A percentile compares a stretch with the other conserved stretches of the same genome.
Conservation (phyloP, 495 filamentous ascomycete species). For the Pseudotulostoma volvatum region DNA sequence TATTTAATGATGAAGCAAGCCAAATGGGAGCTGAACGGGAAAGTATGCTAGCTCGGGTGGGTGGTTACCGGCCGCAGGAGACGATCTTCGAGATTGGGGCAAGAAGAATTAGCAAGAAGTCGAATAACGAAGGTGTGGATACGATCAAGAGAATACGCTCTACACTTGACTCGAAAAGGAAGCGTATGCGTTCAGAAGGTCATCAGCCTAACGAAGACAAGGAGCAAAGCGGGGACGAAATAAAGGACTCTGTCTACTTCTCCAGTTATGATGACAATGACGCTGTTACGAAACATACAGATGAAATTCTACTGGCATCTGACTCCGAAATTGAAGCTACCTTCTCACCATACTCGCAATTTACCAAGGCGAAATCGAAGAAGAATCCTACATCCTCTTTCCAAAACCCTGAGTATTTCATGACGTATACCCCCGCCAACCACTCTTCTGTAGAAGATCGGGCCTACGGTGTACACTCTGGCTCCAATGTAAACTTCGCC, state of each 20-base stretch:
- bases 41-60: constrained; percentile 71
- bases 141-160: constrained; percentile 57
- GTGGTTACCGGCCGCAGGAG: constrained; percentile 73
- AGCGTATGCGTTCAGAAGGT: constrained; percentile 16
- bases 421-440: constrained; percentile 75
- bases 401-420: constrained; percentile 80
- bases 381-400: constrained; percentile 30
- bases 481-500: constrained; percentile 58
- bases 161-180: constrained; percentile 30
- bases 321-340: constrained; percentile 71
- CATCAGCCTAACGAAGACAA: constrained; percentile 16
- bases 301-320: constrained; percentile 51
- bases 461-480: constrained; percentile 82
- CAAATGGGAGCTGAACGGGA: constrained; percentile 52
- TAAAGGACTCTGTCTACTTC: constrained; percentile 13
- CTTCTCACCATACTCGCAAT: constrained; percentile 43
- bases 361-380: constrained; percentile 18
- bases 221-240: constrained; percentile 14
- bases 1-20: constrained; percentile 56
- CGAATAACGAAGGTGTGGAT: constrained; percentile 50
- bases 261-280: constrained; percentile 22
- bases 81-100: constrained; percentile 88
- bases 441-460: constrained; percentile 69
- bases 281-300: constrained; percentile 20
- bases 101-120: constrained; percentile 40